These are phyloP conservation scores for Globisporangium apiculatum DNA, from an alignment of 352 stramenopile species.

Conservation along the genomic window DNA sequence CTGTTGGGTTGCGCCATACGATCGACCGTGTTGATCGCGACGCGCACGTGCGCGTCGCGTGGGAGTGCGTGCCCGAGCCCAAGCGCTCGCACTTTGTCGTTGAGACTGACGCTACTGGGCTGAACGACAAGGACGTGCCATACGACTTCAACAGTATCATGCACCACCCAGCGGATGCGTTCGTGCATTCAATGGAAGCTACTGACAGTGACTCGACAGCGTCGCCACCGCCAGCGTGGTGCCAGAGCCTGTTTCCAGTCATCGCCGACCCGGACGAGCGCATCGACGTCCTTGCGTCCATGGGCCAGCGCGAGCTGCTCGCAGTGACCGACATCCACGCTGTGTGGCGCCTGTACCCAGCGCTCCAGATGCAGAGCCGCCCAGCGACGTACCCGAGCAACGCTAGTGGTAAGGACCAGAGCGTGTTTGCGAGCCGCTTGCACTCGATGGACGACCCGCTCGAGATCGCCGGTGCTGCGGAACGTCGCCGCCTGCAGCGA, in stretches of 20 bases:
- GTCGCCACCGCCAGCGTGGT: conserved; percentile 30
- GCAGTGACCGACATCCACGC: conserved; percentile 67
- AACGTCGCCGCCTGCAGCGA: neutral
- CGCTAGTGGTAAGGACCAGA: conserved; percentile 2
- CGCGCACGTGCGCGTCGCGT: conserved; percentile 68
- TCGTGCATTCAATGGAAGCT: conserved; percentile 35
- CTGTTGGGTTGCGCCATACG: conserved; percentile 61
- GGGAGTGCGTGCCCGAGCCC: conserved; percentile 63
- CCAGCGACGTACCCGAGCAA: conserved; percentile 28
- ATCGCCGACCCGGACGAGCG: conserved; percentile 45
- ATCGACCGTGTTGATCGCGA: conserved; percentile 67
- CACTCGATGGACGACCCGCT: conserved; percentile 45
- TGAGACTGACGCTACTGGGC: conserved; percentile 45
- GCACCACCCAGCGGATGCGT: conserved; percentile 66
- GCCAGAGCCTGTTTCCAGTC: conserved; percentile 56
- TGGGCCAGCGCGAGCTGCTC: conserved; percentile 72
- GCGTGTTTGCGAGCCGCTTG: conserved; percentile 52
- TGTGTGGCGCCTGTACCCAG: conserved; percentile 66
- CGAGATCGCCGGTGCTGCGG: conserved; percentile 5
- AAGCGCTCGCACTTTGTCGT: conserved; percentile 67
- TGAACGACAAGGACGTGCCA: conserved; percentile 20
- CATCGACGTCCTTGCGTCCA: conserved; percentile 43
- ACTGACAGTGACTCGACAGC: neutral
- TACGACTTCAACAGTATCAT: conserved; percentile 87
- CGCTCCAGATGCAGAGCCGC: conserved; percentile 31